Percentiles rank a stretch among this genome's conserved stretches.
Evolutionary conservation across 306 rosid species (phyloP).

Genomic region (Begonia peltatifolia): DNA sequence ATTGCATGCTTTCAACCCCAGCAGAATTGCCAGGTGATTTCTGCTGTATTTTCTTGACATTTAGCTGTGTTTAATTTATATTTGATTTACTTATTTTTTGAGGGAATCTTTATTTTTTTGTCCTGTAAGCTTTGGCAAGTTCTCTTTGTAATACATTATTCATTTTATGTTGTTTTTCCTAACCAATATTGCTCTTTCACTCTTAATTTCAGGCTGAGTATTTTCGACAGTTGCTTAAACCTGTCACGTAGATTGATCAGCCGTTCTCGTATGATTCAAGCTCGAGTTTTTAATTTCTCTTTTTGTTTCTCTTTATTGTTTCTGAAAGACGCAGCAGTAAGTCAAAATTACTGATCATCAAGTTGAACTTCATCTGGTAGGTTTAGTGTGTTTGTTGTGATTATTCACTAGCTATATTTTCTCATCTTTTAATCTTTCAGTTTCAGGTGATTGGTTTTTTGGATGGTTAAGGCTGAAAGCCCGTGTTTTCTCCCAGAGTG

Average conservation of each 20-base stretch:
- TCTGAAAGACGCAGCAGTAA: constrained; percentile 22
- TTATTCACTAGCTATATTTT: constrained; percentile 3
- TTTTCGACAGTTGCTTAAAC: constrained; percentile 83
- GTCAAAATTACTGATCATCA: constrained; percentile 24
- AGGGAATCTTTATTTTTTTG: too few species aligned
- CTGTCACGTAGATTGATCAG: constrained; percentile 55
- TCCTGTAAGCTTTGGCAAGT: too few species aligned
- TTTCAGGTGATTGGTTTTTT: constrained; percentile 24
- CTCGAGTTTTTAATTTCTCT: constrained; percentile 25
- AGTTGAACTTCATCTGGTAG: constrained; percentile 21
- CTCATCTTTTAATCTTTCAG: constrained; percentile 6
- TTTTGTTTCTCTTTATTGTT: constrained; percentile 13
- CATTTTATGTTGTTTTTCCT: background rate
- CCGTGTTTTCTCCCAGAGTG: constrained; percentile 27
- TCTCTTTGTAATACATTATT: background rate
- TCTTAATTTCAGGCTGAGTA: constrained; percentile 59
- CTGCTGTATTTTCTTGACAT: constrained; percentile 1
- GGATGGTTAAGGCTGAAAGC: constrained; percentile 48
- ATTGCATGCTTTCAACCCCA: constrained; percentile 91
- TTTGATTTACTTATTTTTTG: background rate
- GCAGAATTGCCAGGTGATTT: constrained; percentile 80
- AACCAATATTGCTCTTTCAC: constrained; percentile 2
- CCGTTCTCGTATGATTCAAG: constrained; percentile 17
- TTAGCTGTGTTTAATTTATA: background rate
- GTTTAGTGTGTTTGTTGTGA: constrained; percentile 6